Percentiles rank a stretch among this genome's conserved stretches.
Evolutionary conservation across 2,329 filamentous ascomycete genomes (phyloP).

Genomic region (Hymenoscyphus infarciens): DNA sequence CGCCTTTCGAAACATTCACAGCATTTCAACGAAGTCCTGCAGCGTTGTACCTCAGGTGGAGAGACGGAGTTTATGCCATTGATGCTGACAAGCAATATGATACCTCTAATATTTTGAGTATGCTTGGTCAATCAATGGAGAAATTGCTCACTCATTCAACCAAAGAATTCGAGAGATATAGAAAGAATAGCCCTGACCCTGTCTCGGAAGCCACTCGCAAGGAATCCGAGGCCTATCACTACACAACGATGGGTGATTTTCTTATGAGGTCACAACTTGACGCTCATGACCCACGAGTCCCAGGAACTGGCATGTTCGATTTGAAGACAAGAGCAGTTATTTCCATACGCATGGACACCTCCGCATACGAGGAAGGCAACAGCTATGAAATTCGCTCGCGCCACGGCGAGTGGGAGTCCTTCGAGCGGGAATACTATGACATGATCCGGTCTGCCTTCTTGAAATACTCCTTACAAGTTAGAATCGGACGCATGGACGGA

Average conservation of each 20-base stretch:
- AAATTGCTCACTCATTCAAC: conserved; percentile 84
- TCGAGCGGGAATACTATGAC: conserved; percentile 92
- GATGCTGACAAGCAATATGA: conserved; percentile 95
- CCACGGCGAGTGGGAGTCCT: conserved; percentile 82
- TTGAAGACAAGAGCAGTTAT: conserved; percentile 92
- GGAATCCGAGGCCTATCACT: conserved; percentile 78
- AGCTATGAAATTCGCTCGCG: conserved; percentile 82
- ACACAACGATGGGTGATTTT: conserved; percentile 80
- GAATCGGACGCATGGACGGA: conserved; percentile 97
- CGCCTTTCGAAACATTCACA: conserved; percentile 65
- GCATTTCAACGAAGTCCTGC: conserved; percentile 67
- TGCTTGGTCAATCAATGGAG: conserved; percentile 94
- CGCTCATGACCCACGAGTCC: conserved; percentile 79
- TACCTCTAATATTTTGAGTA: conserved; percentile 77
- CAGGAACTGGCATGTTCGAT: conserved; percentile 92
- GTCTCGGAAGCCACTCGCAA: conserved; percentile 69
- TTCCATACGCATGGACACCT: conserved; percentile 82
- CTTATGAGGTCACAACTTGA: conserved; percentile 95
- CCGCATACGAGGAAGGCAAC: conserved; percentile 66
- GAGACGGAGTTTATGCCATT: conserved; percentile 85
- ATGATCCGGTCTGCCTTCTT: conserved; percentile 94
- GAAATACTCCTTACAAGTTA: conserved; percentile 94
- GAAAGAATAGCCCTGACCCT: conserved; percentile 62
- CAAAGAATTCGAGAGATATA: conserved; percentile 81
- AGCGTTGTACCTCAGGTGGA: conserved; percentile 77